Percentiles rank a stretch among this genome's conserved stretches.
phyloP scores from a whole-genome alignment of 2,329 filamentous ascomycete genomes.

The Metarhizium brunneum region DNA sequence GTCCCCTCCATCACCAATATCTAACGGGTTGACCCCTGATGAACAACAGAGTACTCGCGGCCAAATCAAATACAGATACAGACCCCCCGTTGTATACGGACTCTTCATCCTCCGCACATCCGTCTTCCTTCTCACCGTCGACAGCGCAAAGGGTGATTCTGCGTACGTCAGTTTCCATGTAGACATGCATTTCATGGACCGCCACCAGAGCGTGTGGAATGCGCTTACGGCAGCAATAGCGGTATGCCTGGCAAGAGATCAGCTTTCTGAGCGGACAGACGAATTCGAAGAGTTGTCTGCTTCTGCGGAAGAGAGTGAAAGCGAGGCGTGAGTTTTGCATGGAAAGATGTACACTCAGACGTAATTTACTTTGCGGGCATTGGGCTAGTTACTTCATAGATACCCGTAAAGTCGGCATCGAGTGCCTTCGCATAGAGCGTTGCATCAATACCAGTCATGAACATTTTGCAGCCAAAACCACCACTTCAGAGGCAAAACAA shows the following conservation, averaged over 20 bases:
- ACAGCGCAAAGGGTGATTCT: slow-evolving; percentile 25
- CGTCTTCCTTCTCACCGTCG: slow-evolving; percentile 29
- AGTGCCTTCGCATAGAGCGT: background rate
- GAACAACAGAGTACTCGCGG: background rate
- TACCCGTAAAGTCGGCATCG: background rate
- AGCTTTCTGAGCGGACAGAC: slow-evolving; percentile 22
- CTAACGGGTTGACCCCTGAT: background rate
- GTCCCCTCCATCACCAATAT: background rate
- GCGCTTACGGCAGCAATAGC: slow-evolving; percentile 31
- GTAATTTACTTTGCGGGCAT: background rate
- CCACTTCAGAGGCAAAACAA: background rate
- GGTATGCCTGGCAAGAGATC: slow-evolving; percentile 30
- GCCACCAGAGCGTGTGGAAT: slow-evolving; percentile 34
- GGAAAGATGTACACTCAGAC: background rate
- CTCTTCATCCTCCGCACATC: slow-evolving; percentile 31
- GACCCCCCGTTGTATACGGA: slow-evolving; percentile 32
- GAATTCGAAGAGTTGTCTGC: slow-evolving; percentile 25
- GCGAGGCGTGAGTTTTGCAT: slow-evolving; percentile 21
- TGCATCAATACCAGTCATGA: background rate
- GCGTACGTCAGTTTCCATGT: slow-evolving; percentile 34
- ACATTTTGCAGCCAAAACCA: background rate
- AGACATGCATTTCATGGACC: slow-evolving; percentile 29
- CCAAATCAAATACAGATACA: slow-evolving; percentile 15
- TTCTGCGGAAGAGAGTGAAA: slow-evolving; percentile 24
- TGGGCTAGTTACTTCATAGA: background rate